Percentiles rank a stretch among this genome's conserved stretches.
Conservation (phyloP, 768 basidiomycete genomes). For the Gloeopeniophorella convolvens region DNA sequence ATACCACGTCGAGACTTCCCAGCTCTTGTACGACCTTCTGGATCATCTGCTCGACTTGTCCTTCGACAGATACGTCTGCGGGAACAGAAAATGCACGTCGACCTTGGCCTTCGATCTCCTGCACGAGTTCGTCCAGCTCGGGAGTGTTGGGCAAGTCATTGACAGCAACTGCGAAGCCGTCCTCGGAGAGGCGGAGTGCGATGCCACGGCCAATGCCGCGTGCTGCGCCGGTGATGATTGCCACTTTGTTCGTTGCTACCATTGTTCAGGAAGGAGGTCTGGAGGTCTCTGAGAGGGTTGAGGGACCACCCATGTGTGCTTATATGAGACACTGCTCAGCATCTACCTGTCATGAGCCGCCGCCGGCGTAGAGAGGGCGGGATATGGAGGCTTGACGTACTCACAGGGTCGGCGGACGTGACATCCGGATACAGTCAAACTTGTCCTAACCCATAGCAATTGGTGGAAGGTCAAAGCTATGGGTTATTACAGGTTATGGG, state of each 20-base stretch:
- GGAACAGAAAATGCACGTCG: slow-evolving; percentile 6
- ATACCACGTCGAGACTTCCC: slow-evolving; percentile 16
- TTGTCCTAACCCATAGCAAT: no score
- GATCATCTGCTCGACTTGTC: slow-evolving; percentile 5
- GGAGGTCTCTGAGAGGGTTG: background rate
- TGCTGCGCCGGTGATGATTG: slow-evolving; percentile 23
- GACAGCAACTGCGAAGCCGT: slow-evolving; percentile 20
- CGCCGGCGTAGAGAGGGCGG: no score
- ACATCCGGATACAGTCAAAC: no score
- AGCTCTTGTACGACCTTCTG: slow-evolving; percentile 5
- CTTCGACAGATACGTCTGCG: slow-evolving; percentile 14
- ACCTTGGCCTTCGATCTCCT: slow-evolving; percentile 8
- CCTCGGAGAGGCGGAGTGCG: slow-evolving; percentile 22
- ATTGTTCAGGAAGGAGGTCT: background rate
- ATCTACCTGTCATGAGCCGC: no score
- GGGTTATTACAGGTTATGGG: no score
- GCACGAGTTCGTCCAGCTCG: background rate
- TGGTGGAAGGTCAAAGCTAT: no score
- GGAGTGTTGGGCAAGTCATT: slow-evolving; percentile 14
- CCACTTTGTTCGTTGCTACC: slow-evolving; percentile 11
- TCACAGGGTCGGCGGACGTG: no score
- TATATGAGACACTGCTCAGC: slow-evolving; percentile 2
- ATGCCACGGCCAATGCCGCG: slow-evolving; percentile 22
- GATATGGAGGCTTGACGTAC: no score
- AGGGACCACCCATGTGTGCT: background rate